Base-by-base conservation (phyloP, 208 protist genomes). In the Porcisia deanei region DNA sequence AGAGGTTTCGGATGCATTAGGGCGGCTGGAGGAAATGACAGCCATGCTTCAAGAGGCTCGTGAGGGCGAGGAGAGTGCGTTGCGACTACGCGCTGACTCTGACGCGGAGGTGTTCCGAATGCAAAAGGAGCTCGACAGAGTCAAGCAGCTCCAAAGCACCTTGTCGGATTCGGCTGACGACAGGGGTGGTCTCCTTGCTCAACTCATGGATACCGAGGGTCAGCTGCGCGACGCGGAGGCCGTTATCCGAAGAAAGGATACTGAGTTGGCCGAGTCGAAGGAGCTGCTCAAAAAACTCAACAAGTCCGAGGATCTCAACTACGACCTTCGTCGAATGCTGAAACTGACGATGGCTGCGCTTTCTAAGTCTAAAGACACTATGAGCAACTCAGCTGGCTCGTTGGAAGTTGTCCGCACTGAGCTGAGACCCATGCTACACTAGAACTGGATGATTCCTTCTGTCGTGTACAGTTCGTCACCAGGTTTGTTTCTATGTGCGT, bases 11-110 rank as follows among this genome's bases (percentile, higher is more conserved):
- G 92, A 96, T 58, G 87, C 87, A 3, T 74, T 96, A 58, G 89
- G 90, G 74, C 82, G 79, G 22, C 77, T 96, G 54, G 89, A 94
- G 72, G 89, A 96, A 76, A 85, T 93, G 80, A 82, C 86, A n/a
- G 79, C 83, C 25, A 91, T 96, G 87, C 76, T 96, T 57, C 82
- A 94, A 58, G 87, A 91, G 59, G 92, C 87, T 0, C 92, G 92
- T 43, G 84, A 90, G 60, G 74, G 79, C 25, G 90, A 96, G 72
- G 80, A 90, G 69, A 91, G 80, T 34, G 88, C 84, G 34, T 41
- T 93, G 61, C 75, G 78, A 5, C 76, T 87, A 69, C 81, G 89
- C 34, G 80, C 81, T 1, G 83, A 94, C 58, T 87, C 89, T 3
- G 91, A 96, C 69, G 82, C 77, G n/a, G 87, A 91, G 71, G 85